phyloP scores from a whole-genome alignment of 202 grass and related monocot species.

The Setaria viridis region DNA sequence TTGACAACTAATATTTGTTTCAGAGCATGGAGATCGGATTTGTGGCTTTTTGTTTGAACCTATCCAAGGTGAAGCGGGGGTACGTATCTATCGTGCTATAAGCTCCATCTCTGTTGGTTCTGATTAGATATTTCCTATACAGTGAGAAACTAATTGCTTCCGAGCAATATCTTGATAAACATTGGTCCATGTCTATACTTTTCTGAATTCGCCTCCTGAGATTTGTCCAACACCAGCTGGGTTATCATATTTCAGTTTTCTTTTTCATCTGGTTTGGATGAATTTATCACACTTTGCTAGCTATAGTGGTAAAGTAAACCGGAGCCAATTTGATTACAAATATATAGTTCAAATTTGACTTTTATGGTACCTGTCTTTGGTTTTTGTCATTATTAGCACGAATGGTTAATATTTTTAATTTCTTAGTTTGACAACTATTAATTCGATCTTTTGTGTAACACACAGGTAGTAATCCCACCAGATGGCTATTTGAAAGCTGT shows the following conservation, averaged over 20 bases:
- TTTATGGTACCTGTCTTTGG: conserved; percentile 22
- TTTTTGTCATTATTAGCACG: conserved; percentile 22
- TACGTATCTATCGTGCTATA: conserved; percentile 46
- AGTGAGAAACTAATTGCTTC: not conserved
- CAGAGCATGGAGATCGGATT: conserved; percentile 82
- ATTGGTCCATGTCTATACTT: not conserved
- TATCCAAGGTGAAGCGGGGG: conserved; percentile 99
- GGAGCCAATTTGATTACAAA: not conserved
- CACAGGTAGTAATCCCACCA: conserved; percentile 87
- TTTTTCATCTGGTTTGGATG: not conserved
- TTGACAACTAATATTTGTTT: conserved; percentile 47
- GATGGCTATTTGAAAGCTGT: conserved; percentile 89
- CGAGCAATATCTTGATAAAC: not conserved
- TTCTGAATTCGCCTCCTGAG: not conserved
- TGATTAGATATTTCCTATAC: conserved; percentile 4
- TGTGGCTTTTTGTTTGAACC: conserved; percentile 97
- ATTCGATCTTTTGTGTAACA: not conserved
- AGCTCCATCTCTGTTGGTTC: not conserved
- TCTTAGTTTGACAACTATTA: not conserved
- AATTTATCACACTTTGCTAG: not conserved
- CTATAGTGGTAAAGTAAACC: conserved; percentile 13
- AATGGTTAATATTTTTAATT: conserved; percentile 9
- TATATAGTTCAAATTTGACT: not conserved
- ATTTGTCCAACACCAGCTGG: not conserved
- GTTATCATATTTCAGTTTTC: not conserved